These are phyloP conservation scores for Paratrimastix pyriformis DNA, from an alignment of 78 protist genomes.

Conservation along the genomic window DNA sequence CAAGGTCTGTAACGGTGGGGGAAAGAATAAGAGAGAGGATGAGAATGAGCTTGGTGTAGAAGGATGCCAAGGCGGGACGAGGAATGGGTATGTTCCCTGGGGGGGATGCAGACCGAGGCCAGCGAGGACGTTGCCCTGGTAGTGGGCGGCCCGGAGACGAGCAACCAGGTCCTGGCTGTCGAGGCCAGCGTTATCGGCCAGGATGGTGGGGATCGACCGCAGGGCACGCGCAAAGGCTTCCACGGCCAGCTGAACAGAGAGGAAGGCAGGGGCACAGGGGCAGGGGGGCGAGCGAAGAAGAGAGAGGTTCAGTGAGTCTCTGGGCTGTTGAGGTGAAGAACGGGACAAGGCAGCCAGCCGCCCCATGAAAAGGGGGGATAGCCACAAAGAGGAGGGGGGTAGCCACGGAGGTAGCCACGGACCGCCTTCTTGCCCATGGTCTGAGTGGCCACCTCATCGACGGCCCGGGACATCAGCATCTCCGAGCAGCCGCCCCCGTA, in stretches of 20 bases:
- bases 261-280: too few relatives aligned
- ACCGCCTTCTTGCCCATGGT: conserved; percentile 90
- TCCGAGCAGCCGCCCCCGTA: conserved; percentile 95
- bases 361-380: background rate
- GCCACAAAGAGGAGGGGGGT: background rate
- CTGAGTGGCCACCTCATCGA: conserved; percentile 67
- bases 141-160: conserved; percentile 73
- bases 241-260: conserved; percentile 88
- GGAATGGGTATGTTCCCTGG: too few relatives aligned
- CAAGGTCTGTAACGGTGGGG: conserved; percentile 65
- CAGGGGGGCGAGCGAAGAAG: too few relatives aligned
- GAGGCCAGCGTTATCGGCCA: conserved; percentile 92
- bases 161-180: conserved; percentile 78
- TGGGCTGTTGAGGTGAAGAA: background rate
- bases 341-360: background rate
- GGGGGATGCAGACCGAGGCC: conserved; percentile 36
- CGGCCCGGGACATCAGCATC: conserved; percentile 87
- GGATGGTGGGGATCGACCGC: conserved; percentile 78
- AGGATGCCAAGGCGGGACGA: too few relatives aligned
- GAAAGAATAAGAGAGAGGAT: background rate
- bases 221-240: conserved; percentile 92
- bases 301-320: background rate
- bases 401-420: too few relatives aligned
- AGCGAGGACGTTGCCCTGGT: conserved; percentile 45
- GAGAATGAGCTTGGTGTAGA: too few relatives aligned